Base-by-base conservation (phyloP, 495 filamentous ascomycete species). In the Parathielavia hyrcaniae region DNA sequence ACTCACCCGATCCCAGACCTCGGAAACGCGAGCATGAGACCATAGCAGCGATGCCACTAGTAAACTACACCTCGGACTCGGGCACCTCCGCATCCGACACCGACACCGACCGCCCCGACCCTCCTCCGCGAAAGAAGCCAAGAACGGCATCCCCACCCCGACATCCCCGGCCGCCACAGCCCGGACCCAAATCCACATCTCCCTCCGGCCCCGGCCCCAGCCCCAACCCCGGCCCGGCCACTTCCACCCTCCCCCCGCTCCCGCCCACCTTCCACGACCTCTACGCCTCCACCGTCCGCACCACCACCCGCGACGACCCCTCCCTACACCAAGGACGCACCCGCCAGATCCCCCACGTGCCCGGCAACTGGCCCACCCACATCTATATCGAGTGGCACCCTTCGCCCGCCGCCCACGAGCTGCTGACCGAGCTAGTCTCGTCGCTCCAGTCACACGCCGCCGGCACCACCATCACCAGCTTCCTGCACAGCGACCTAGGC, bases 371-470 rank as follows among this genome's bases (percentile, higher is more conserved):
- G 93, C 88, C 93, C 2, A 90, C 84, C 17, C 91, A 96, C 70
- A 64, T 97, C 20, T 98, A 95, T 70, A 76, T 97, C 55, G 92
- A 97, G 77, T 98, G 92, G 89, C 80, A 83, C 72, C 88, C 91
- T 22, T 73, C 77, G 0, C 71, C 79, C 51, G 60, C 71, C 53
- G 81, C 89, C 60, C 78, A 83, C 47, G 62, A 64, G 7, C 62
- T 75, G 8, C 74, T 96, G 55, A 61, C 73, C 48, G 53, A 71
- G 6, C 67, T 89, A n/a, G 73, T 88, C 47, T 49, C 68, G 6
- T 62, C 60, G 36, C 68, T 76, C 10, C 71, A 75, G 56, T 16
- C 39, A 2, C n/a, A 38, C 19, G 17, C 16, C 17, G 3, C 13
- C 50, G 22, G 20, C 20, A 17, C 2, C 14, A 34, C 61, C 38